A percentile compares a stretch with the other conserved stretches of the same genome.
Conservation (phyloP, 2,329 filamentous ascomycete species). For the Trichophyton rubrum region DNA sequence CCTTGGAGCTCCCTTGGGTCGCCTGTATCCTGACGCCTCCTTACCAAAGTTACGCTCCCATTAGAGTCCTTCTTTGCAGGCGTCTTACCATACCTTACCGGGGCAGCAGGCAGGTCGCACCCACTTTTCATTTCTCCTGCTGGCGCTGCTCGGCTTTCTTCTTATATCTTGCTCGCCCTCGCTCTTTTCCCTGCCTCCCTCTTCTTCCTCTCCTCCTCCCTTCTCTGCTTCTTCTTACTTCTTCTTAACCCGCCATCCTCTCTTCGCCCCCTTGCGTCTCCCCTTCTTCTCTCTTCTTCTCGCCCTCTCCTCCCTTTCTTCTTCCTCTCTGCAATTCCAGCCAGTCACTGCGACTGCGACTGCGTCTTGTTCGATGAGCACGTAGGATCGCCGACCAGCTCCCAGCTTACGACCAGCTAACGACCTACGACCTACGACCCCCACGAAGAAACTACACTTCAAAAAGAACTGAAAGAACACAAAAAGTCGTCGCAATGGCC, state of each 20-base stretch:
- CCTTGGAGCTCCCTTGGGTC: conserved; percentile 3
- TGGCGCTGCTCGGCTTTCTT: not conserved
- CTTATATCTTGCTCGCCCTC: conserved; percentile 4
- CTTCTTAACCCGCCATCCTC: conserved; percentile 6
- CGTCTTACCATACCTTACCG: too few species aligned
- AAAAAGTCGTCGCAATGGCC: conserved; percentile 7
- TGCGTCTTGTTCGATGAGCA: conserved; percentile 1
- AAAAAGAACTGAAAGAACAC: not conserved
- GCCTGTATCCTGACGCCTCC: not conserved
- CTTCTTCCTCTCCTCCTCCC: conserved; percentile 8
- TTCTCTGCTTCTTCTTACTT: conserved; percentile 5
- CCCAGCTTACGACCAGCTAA: not conserved
- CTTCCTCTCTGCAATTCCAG: not conserved
- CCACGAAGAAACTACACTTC: not conserved
- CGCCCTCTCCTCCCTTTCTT: not conserved
- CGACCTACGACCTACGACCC: not conserved
- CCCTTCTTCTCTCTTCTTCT: conserved; percentile 4
- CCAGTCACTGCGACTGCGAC: not conserved
- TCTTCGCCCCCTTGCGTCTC: not conserved
- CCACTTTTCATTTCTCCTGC: conserved; percentile 9
- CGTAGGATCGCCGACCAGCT: not conserved
- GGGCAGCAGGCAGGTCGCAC: not conserved
- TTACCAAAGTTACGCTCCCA: not conserved
- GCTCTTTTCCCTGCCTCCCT: conserved; percentile 8
- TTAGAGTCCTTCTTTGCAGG: too few species aligned